phyloP scores from a whole-genome alignment of 1,284 basidiomycete species.

The Chalciporus sp. region DNA sequence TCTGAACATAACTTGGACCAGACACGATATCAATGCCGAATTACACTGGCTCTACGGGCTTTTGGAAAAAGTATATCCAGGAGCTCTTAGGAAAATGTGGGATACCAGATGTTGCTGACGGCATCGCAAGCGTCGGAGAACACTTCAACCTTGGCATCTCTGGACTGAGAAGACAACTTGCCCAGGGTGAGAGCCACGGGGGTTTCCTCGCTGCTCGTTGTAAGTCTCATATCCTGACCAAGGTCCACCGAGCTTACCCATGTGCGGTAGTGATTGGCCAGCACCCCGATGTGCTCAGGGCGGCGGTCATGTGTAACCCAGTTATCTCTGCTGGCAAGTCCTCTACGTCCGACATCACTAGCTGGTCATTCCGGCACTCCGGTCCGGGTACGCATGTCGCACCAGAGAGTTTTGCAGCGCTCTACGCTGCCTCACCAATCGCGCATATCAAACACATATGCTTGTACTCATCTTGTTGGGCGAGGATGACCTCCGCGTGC shows the following conservation, averaged over 20 bases:
- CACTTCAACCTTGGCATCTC: slow-evolving; percentile 52
- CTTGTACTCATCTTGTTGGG: slow-evolving; percentile 67
- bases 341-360: slow-evolving; percentile 61
- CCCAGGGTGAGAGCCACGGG: slow-evolving; percentile 74
- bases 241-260: slow-evolving; percentile 4
- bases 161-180: slow-evolving; percentile 50
- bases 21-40: slow-evolving; percentile 65
- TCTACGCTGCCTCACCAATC: slow-evolving; percentile 62
- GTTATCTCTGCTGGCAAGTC: slow-evolving; percentile 64
- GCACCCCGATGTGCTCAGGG: slow-evolving; percentile 61
- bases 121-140: slow-evolving; percentile 54
- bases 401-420: slow-evolving; percentile 43
- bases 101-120: slow-evolving; percentile 66
- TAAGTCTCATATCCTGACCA: slow-evolving; percentile 34
- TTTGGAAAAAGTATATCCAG: slow-evolving; percentile 43
- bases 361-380: slow-evolving; percentile 59
- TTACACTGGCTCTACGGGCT: slow-evolving; percentile 71
- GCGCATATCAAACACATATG: slow-evolving; percentile 53
- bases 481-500: slow-evolving; percentile 61
- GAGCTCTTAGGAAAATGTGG: slow-evolving; percentile 61
- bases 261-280: slow-evolving; percentile 57
- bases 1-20: slow-evolving; percentile 21
- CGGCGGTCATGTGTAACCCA: slow-evolving; percentile 68
- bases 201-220: slow-evolving; percentile 68
- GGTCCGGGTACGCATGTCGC: slow-evolving; percentile 42